These are phyloP conservation scores for Cladobotryum mycophilum DNA, from an alignment of 2,329 filamentous ascomycete genomes.

Conservation along the genomic window DNA sequence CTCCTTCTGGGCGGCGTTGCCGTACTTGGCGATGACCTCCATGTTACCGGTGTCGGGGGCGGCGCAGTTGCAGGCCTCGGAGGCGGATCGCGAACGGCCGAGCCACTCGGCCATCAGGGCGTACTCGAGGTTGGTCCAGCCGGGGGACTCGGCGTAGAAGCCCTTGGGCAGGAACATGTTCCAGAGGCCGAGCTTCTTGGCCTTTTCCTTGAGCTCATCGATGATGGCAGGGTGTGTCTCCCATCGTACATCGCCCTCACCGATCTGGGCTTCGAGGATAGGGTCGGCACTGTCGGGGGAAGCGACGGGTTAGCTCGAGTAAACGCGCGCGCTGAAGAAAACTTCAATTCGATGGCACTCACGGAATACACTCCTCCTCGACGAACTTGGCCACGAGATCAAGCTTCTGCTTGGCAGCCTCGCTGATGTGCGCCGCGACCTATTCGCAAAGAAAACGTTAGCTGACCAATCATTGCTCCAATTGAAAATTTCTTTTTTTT, in stretches of 20 bases:
- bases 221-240: constrained; percentile 71
- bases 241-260: constrained; percentile 72
- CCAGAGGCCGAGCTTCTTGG: constrained; percentile 80
- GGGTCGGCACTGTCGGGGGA: constrained; percentile 58
- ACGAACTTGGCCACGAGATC: constrained; percentile 93
- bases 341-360: constrained; percentile 22
- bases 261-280: constrained; percentile 73
- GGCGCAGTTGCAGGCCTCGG: constrained; percentile 83
- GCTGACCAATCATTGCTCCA: not conserved
- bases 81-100: constrained; percentile 76
- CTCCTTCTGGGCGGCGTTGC: constrained; percentile 76
- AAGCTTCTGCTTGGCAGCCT: constrained; percentile 74
- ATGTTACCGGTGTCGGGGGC: constrained; percentile 93
- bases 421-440: constrained; percentile 62
- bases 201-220: constrained; percentile 83
- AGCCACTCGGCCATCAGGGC: constrained; percentile 95
- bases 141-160: constrained; percentile 92
- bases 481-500: not conserved
- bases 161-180: constrained; percentile 96
- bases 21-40: constrained; percentile 91
- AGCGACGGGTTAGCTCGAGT: constrained; percentile 8
- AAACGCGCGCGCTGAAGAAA: not conserved
- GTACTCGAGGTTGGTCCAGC: constrained; percentile 93
- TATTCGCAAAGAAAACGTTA: constrained; percentile 19
- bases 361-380: constrained; percentile 88